phyloP scores from a whole-genome alignment of 768 basidiomycete species.

The Tylopilus sp. region DNA sequence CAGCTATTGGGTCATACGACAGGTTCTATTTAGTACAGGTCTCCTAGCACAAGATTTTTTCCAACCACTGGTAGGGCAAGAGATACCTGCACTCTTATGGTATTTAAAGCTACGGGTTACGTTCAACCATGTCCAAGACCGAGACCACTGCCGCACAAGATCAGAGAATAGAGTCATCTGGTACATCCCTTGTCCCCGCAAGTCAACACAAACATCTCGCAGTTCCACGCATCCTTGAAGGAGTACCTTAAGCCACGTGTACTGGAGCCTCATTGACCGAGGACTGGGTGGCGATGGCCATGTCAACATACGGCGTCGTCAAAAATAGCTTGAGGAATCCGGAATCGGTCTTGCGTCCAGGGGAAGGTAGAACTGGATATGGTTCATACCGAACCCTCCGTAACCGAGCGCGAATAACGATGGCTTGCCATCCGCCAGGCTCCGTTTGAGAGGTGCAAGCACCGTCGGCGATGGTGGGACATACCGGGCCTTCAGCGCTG shows the following conservation, averaged over 20 bases:
- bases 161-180: neutral
- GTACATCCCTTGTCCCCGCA: neutral
- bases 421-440: neutral
- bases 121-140: too few relatives aligned
- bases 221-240: conserved; percentile 11
- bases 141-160: neutral
- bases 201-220: conserved; percentile 20
- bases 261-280: neutral
- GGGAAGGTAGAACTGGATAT: conserved; percentile 15
- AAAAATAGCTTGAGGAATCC: conserved; percentile 23
- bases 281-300: conserved; percentile 10
- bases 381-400: conserved; percentile 17
- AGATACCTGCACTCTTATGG: too few relatives aligned
- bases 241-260: neutral
- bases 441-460: conserved; percentile 9
- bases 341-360: conserved; percentile 4
- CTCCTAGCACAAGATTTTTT: too few relatives aligned
- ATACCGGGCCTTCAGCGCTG: conserved; percentile 14
- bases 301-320: conserved; percentile 20
- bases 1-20: too few relatives aligned
- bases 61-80: too few relatives aligned
- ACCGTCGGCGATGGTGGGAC: conserved; percentile 1
- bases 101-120: too few relatives aligned
- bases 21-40: too few relatives aligned
- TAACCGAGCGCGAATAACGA: conserved; percentile 21